These are phyloP conservation scores for Salix viminalis DNA, from an alignment of 345 rosid species.

Conservation along the genomic window DNA sequence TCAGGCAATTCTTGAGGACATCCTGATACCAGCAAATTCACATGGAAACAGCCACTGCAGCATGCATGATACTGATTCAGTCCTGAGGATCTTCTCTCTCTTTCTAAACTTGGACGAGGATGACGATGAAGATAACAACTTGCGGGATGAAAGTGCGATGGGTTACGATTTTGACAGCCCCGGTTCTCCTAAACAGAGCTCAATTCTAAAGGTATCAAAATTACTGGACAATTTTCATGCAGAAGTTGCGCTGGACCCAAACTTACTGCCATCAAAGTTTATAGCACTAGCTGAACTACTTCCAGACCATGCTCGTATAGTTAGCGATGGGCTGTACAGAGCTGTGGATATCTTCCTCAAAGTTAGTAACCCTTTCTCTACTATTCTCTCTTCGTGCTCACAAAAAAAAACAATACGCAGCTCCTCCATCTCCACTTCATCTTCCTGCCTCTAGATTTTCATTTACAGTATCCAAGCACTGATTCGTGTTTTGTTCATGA, in stretches of 20 bases:
- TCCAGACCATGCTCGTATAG: constrained; percentile 89
- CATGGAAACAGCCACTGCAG: constrained; percentile 49
- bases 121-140: constrained; percentile 54
- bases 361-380: constrained; percentile 30
- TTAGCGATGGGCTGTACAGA: constrained; percentile 87
- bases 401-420: background rate
- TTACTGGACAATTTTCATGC: constrained; percentile 77
- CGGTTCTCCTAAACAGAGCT: constrained; percentile 90
- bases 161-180: constrained; percentile 83
- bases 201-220: constrained; percentile 91
- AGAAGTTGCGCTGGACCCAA: constrained; percentile 86
- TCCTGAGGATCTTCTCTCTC: constrained; percentile 76
- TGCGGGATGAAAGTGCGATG: constrained; percentile 78
- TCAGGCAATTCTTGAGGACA: constrained; percentile 97
- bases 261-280: constrained; percentile 68
- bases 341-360: constrained; percentile 91
- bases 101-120: constrained; percentile 86
- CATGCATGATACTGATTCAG: constrained; percentile 76
- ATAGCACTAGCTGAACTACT: constrained; percentile 77
- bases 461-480: background rate
- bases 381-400: background rate
- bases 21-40: constrained; percentile 66
- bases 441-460: background rate
- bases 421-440: background rate
- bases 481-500: background rate